A percentile compares a stretch with the other conserved stretches of the same genome.
Evolutionary conservation across 306 rosid species (phyloP).

Genomic region (Cicer chorassanicum): DNA sequence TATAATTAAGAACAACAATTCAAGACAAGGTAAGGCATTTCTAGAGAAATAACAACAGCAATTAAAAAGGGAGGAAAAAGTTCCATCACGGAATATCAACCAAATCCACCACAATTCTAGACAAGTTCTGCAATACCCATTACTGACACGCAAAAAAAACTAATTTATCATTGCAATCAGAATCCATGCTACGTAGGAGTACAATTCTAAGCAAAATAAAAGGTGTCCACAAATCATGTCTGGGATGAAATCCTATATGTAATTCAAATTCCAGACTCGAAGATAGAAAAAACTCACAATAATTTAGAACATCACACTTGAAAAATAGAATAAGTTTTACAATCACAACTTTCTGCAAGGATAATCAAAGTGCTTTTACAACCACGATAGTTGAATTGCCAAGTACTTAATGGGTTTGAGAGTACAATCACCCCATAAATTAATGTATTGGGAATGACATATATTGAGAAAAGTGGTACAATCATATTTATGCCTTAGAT

Average conservation of each 20-base stretch:
- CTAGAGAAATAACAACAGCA: background rate
- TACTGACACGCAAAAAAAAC: slow-evolving; percentile 6
- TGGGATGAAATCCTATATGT: background rate
- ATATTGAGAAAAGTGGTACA: slow-evolving; percentile 1
- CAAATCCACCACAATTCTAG: background rate
- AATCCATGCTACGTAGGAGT: background rate
- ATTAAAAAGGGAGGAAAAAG: background rate
- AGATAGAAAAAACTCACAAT: background rate
- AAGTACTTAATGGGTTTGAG: background rate
- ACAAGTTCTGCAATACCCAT: slow-evolving; percentile 15
- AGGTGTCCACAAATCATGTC: background rate
- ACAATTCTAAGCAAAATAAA: slow-evolving; percentile 2
- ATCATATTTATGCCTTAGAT: background rate
- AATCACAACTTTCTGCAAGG: background rate
- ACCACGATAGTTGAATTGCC: background rate
- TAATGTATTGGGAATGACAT: background rate
- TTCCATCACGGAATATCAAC: background rate
- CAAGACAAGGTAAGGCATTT: background rate
- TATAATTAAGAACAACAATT: slow-evolving; percentile 14
- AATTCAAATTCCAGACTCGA: background rate
- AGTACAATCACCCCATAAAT: background rate
- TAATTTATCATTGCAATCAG: slow-evolving; percentile 16
- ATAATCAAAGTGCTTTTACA: background rate
- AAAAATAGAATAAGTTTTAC: background rate
- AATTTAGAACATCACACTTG: background rate